Evolutionary conservation across 495 filamentous ascomycete species (phyloP), one percentile per base, ranked within the genome.

Genomic region (Penicillium daleae): DNA sequence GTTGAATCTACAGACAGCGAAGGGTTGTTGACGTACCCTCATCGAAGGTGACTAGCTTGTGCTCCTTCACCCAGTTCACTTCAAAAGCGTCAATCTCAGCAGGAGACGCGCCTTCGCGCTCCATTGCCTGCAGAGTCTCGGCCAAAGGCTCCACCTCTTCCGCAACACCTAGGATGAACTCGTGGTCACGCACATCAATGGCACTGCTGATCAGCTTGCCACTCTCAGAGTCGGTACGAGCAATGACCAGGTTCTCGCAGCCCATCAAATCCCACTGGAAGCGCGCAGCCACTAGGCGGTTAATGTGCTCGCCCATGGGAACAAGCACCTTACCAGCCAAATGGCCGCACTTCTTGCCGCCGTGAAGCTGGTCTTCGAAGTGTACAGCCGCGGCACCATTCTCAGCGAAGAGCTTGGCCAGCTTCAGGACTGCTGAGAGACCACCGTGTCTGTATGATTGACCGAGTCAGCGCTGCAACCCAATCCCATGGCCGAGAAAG

Each of bases 181-280:
- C 93, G 73, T 99, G 95, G 71, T 99, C 95, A 44, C 95, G 89
- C 3, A 91, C 86, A 73, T 99, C 95, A 65, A 99, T 89, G 1
- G 92, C 90, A 59, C 90, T 95, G 64, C 89, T 94, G 57, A 99
- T 85, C 13, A 99, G 82, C 69, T 87, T 92, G 40, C 95, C 95
- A 72, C 90, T 94, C 73, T 99, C 95, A 0, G 92, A 93, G 75
- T 99, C 95, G 15, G 95, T 97, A 22, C 95, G 88, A 6, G 95
- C 95, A 67, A 99, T 96, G 26, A 97, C 84, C 21, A 98, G 81
- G 72, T 94, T 97, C 75, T 99, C 95, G 27, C 85, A 86, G 54
- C 94, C 95, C 94, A 99, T 97, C 42, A 96, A 82, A 68, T 99
- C 95, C 95, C 95, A 99, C 70, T 99, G 95, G 80, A 96, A 97